phyloP scores from a whole-genome alignment of 2,329 filamentous ascomycete species.

The Colletotrichum abscissum region DNA sequence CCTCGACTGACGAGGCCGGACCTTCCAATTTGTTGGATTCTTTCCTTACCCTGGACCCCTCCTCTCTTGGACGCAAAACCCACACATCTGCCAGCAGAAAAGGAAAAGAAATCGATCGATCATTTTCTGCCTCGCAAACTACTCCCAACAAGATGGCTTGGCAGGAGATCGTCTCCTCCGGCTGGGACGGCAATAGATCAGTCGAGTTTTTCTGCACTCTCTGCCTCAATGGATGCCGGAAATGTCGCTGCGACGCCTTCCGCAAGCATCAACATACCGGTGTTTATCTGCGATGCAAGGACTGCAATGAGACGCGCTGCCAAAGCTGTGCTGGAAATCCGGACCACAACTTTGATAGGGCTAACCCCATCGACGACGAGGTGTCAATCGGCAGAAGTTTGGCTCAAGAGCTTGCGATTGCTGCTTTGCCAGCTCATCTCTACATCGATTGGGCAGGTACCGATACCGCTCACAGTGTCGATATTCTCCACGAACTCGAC shows the following conservation, averaged over 20 bases:
- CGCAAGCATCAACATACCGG: slow-evolving; percentile 43
- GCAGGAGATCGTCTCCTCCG: neutral
- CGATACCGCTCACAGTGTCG: neutral
- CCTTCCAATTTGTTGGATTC: neutral
- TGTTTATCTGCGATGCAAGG: slow-evolving; percentile 41
- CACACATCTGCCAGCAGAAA: neutral
- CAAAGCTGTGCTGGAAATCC: slow-evolving; percentile 52
- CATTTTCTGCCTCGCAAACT: neutral
- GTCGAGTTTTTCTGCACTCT: slow-evolving; percentile 32
- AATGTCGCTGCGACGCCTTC: slow-evolving; percentile 49
- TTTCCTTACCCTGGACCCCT: neutral
- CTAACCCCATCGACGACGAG: slow-evolving; percentile 3
- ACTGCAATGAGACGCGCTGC: slow-evolving; percentile 51
- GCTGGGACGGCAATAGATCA: neutral
- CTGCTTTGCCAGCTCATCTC: slow-evolving; percentile 6
- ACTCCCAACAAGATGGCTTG: neutral
- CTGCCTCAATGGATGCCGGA: slow-evolving; percentile 40
- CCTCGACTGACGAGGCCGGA: neutral
- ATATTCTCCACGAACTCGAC: neutral
- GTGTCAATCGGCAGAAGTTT: neutral
- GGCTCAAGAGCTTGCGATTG: neutral
- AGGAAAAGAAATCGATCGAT: neutral
- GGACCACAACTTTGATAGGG: slow-evolving; percentile 42
- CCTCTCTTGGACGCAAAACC: neutral
- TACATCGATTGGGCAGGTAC: neutral